Percentiles rank a stretch among this genome's conserved stretches.
Conservation (phyloP, 2,329 filamentous ascomycete genomes). For the Metarhizium rileyi region DNA sequence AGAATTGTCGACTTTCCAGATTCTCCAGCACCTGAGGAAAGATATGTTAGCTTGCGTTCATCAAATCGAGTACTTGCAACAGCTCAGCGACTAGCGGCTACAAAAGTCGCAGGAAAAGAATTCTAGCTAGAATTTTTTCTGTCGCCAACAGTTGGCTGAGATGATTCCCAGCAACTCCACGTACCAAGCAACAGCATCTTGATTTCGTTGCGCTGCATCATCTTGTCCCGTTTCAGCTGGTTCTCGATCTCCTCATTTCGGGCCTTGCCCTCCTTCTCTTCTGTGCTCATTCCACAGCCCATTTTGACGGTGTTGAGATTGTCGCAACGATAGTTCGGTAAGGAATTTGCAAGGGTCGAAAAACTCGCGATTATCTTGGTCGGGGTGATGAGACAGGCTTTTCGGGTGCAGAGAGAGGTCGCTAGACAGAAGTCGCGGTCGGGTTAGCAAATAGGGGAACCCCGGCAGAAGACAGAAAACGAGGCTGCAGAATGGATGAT, state of each 20-base stretch:
- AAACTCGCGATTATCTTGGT: neutral
- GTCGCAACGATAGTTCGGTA: neutral
- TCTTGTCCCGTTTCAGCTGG: constrained; percentile 95
- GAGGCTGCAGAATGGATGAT: neutral
- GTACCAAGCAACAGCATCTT: constrained; percentile 98
- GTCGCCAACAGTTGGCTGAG: neutral
- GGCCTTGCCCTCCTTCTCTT: constrained; percentile 99
- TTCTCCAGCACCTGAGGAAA: constrained; percentile 78
- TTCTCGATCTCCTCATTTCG: constrained; percentile 99
- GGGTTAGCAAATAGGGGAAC: constrained; percentile 1
- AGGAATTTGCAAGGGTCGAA: neutral
- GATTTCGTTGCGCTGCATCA: constrained; percentile 99
- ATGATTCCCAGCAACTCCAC: constrained; percentile 5
- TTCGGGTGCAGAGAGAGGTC: neutral
- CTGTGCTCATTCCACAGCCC: constrained; percentile 99
- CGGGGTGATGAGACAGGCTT: neutral
- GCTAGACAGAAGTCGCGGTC: neutral
- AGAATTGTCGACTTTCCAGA: constrained; percentile 40
- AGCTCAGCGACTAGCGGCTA: neutral
- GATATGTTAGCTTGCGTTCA: neutral
- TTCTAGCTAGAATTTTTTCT: too few relatives aligned
- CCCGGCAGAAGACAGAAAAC: neutral
- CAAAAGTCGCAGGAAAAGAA: neutral
- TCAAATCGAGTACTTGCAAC: neutral
- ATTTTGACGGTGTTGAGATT: constrained; percentile 52